phyloP scores from a whole-genome alignment of 192 early-diverging fungal genomes.

The Anaeromyces robustus region DNA sequence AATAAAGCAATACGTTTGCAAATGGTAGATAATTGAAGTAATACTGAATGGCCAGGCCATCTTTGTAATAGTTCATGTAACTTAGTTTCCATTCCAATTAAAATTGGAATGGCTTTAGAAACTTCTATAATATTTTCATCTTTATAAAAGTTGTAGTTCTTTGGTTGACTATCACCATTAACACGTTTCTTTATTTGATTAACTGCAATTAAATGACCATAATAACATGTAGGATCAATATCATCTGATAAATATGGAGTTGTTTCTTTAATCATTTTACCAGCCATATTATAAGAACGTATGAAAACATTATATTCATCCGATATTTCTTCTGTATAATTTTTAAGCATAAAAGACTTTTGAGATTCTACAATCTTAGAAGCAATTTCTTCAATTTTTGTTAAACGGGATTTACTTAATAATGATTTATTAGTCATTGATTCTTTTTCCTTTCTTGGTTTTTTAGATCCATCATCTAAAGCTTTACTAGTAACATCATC shows the following conservation, averaged over 20 bases:
- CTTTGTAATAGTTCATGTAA: slow-evolving; percentile 43
- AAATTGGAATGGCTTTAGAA: slow-evolving; percentile 37
- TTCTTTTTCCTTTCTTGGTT: slow-evolving; percentile 3
- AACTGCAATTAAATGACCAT: background rate
- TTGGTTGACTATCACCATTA: background rate
- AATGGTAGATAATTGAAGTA: slow-evolving; percentile 46
- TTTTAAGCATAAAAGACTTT: background rate
- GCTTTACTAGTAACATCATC: slow-evolving; percentile 35
- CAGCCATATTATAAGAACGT: background rate
- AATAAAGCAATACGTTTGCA: slow-evolving; percentile 41
- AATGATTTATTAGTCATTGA: slow-evolving; percentile 1
- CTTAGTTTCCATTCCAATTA: slow-evolving; percentile 39
- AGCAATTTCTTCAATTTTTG: background rate
- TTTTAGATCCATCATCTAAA: slow-evolving; percentile 9
- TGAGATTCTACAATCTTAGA: background rate
- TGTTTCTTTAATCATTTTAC: background rate
- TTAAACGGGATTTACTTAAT: slow-evolving; percentile 17
- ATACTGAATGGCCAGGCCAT: slow-evolving; percentile 85
- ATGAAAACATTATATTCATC: background rate
- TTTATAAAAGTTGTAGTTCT: slow-evolving; percentile 78
- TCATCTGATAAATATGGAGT: background rate
- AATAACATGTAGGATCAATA: background rate
- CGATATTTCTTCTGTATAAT: background rate
- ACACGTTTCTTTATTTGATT: background rate
- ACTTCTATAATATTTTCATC: slow-evolving; percentile 65